A percentile compares a stretch with the other conserved stretches of the same genome.
Evolutionary conservation across 139 green algal species (phyloP).

Genomic region (Closterium sp.): DNA sequence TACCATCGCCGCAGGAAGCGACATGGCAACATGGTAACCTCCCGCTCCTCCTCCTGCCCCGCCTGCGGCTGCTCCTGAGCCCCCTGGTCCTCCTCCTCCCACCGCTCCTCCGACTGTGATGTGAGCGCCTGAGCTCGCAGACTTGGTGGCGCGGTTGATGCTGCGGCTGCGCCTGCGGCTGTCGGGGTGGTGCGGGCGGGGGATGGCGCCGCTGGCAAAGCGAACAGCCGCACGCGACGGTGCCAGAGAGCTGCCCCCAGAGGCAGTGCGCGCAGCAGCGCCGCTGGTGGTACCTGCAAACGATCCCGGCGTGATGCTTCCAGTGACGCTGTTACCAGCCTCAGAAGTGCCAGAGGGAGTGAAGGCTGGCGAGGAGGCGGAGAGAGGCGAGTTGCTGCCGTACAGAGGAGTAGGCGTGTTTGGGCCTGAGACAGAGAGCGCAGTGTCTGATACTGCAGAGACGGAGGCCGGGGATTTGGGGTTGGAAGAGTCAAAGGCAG

Average conservation of each 20-base stretch:
- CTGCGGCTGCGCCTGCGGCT: neutral
- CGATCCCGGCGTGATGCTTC: neutral
- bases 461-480: neutral
- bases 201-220: neutral
- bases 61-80: neutral
- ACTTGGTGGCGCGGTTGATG: neutral
- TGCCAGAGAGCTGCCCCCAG: neutral
- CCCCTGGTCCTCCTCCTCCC: neutral
- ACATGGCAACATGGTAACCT: neutral
- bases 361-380: neutral
- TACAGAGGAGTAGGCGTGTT: neutral
- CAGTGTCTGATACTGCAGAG: neutral
- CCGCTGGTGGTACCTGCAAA: neutral
- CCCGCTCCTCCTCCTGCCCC: neutral
- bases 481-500: neutral
- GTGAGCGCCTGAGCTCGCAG: neutral
- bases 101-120: neutral
- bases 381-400: neutral
- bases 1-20: neutral
- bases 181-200: neutral
- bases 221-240: neutral
- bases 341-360: neutral
- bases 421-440: neutral
- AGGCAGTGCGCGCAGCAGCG: too few species aligned
- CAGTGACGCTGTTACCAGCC: neutral